Evolutionary conservation across 805 yeast species (phyloP), one percentile per base, ranked within the genome.

Genomic region (Komagataella ulmi): DNA sequence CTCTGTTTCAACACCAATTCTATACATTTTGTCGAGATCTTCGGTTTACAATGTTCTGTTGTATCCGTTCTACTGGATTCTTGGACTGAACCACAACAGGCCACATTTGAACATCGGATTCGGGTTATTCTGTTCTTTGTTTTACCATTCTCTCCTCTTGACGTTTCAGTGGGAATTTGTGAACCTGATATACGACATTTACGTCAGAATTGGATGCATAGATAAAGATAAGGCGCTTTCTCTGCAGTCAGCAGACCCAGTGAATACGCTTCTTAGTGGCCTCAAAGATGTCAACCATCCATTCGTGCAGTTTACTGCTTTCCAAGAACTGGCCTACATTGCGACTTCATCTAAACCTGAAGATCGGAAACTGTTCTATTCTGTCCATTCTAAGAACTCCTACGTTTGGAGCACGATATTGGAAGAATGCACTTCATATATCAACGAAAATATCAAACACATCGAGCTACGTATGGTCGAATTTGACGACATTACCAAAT

Each of bases 281-380:
- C 69, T 85, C 54, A 73, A 74, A 50, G 81, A 81, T 43, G 62
- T 65, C 30, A 72, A 71, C 50, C 56, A 65, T 47, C 71, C 69
- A 8, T 70, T 78, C 51, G 76, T 77, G 1, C 75, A 80, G 54
- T 61, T 80, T 53, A 80, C 88, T 1, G 89, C 91, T 2, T 84
- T 79, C 65, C 91, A 85, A 65, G 93, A 85, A 60, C 68, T 85
- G 51, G 84, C 87, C 0, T 81, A 76, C 58, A 69, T 85, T 48
- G 69, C 89, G 6, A 75, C 80, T 1, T 65, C 79, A 2, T 61
- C 69, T 1, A 74, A 75, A 54, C 56, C 65, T 3, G 72, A 75
- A 49, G 67, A 76, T 50, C 72, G 90, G 61, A 56, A 62, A 24
- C 69, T 79, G 3, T 75, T 85, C 24, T 85, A 80, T 61, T 72